phyloP scores from a whole-genome alignment of 208 protist species.

The Vickermania ingenoplastis region DNA sequence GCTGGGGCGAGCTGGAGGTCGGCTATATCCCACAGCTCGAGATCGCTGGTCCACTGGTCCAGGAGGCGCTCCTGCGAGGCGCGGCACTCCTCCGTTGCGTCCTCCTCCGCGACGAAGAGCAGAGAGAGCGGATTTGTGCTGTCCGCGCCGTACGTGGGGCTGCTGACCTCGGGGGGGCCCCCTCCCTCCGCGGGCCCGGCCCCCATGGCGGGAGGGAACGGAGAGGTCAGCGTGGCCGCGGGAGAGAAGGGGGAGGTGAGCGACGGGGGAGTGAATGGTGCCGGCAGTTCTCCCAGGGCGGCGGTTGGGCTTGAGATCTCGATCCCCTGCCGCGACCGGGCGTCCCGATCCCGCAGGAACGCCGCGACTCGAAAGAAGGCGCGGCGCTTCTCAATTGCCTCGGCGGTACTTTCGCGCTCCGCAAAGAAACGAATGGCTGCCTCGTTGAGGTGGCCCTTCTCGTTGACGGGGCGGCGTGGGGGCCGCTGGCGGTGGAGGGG shows the following conservation, averaged over 20 bases:
- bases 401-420: not conserved
- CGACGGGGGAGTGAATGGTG: not conserved
- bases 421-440: not conserved
- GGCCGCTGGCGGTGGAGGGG: not conserved
- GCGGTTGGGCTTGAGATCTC: not conserved
- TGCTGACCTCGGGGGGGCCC: not conserved
- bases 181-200: not conserved
- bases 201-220: no score
- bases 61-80: not conserved
- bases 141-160: not conserved
- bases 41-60: not conserved
- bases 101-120: not conserved
- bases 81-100: not conserved
- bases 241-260: not conserved
- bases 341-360: not conserved
- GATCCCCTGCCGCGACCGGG: not conserved
- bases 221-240: not conserved
- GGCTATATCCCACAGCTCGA: slow-evolving; percentile 20
- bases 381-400: not conserved
- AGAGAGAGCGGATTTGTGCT: not conserved
- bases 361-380: not conserved
- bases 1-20: slow-evolving; percentile 39
- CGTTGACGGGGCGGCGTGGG: not conserved
- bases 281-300: not conserved
- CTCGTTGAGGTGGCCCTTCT: not conserved